Conservation (phyloP, 495 filamentous ascomycete species). For the Penicillium daleae region DNA sequence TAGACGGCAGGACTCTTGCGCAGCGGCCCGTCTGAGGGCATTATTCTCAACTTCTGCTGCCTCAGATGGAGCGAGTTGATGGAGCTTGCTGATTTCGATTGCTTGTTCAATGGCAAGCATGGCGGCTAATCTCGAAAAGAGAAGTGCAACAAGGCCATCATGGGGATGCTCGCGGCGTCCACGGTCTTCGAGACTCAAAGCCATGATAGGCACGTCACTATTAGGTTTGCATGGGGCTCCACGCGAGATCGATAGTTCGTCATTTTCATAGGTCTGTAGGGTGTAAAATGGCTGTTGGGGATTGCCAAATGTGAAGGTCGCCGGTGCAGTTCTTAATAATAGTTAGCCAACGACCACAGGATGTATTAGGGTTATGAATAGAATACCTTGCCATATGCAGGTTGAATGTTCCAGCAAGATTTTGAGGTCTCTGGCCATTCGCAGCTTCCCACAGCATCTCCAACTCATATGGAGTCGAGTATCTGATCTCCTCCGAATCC, state of each 20-base stretch:
- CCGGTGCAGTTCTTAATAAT: constrained; percentile 34
- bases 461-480: constrained; percentile 51
- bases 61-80: constrained; percentile 46
- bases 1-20: constrained; percentile 71
- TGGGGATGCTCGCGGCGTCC: constrained; percentile 60
- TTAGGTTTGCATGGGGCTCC: constrained; percentile 41
- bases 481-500: constrained; percentile 39
- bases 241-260: constrained; percentile 46
- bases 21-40: constrained; percentile 65
- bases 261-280: constrained; percentile 46
- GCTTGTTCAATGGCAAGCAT: constrained; percentile 71
- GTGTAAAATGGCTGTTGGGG: constrained; percentile 50
- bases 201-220: constrained; percentile 54
- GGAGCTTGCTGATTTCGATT: constrained; percentile 45
- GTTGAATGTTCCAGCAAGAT: constrained; percentile 44
- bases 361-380: no score
- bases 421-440: constrained; percentile 54
- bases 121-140: constrained; percentile 71
- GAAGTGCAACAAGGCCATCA: constrained; percentile 71
- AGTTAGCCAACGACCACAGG: constrained; percentile 22
- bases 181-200: constrained; percentile 61
- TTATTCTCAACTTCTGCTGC: constrained; percentile 55
- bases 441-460: constrained; percentile 56
- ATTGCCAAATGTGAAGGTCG: constrained; percentile 46
- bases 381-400: constrained; percentile 49